A percentile compares a stretch with the other conserved stretches of the same genome.
These are phyloP conservation scores for Neurospora tetraspora DNA, from an alignment of 495 filamentous ascomycete species.

Conservation along the genomic window DNA sequence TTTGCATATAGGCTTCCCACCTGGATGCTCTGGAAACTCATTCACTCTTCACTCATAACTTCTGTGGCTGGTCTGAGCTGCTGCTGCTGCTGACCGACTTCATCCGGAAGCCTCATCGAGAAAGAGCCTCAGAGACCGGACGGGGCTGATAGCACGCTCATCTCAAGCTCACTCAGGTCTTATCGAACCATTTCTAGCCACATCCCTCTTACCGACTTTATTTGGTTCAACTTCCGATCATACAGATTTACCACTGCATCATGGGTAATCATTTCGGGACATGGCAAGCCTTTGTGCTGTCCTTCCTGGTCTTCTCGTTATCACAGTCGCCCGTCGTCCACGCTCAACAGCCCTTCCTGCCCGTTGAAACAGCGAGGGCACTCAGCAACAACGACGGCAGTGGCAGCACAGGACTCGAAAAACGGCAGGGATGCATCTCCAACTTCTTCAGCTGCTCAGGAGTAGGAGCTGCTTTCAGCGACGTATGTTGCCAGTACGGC, in stretches of 20 bases:
- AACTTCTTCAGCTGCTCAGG: slow-evolving; percentile 36
- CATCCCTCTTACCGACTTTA: background rate
- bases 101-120: background rate
- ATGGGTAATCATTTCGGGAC: too few relatives aligned
- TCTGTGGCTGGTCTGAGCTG: background rate
- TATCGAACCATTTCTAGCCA: background rate
- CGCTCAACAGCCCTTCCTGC: slow-evolving; percentile 20
- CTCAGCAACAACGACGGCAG: background rate
- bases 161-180: background rate
- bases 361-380: slow-evolving; percentile 17
- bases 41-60: background rate
- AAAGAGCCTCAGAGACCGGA: background rate
- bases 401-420: slow-evolving; percentile 2
- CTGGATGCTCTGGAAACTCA: background rate
- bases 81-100: background rate
- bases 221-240: background rate
- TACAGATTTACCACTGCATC: background rate
- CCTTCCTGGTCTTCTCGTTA: slow-evolving; percentile 1
- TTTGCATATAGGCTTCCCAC: background rate
- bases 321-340: background rate
- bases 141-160: background rate
- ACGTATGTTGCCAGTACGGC: slow-evolving; percentile 36
- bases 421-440: slow-evolving; percentile 21
- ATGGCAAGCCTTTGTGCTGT: background rate
- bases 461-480: slow-evolving; percentile 26